Evolutionary conservation across 2,329 filamentous ascomycete species (phyloP), one percentile per base, ranked within the genome.

Genomic region (Colletotrichum sp.): DNA sequence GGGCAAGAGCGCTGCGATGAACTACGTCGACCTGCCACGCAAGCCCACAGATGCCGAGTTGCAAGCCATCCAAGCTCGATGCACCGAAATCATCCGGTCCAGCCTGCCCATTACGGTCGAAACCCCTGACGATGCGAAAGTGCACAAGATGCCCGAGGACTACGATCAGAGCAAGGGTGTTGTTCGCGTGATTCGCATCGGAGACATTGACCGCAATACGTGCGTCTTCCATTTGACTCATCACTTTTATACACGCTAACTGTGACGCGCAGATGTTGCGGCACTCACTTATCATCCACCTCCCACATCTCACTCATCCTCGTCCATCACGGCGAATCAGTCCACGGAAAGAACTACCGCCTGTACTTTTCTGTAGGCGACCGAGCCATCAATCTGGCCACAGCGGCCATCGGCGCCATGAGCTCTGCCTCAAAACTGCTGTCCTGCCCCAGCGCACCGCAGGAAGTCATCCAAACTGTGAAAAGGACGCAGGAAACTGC

Each of bases 261-360:
- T 6, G 34, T 15, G 1, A 3, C 2, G 0, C 1, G 36, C 5
- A 82, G 82, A 12, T 83, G 82, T 61, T 83, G 82, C 5, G 82
- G 82, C 5, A 83, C 82, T 5, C 82, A 83, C 18, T 76, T 83
- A 0, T 76, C 79, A 0, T 80, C 82, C 55, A 83, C 82, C 3
- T 83, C 82, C 0, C 82, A 83, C 60, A 79, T 83, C 8, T 77
- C 78, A 1, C 81, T 83, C 15, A 78, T 83, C 16, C 71, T 83
- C 0, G 71, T 83, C 4, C 80, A 80, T 3, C 77, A 79, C 10
- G 80, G 79, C 2, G 80, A 83, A 13, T 77, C 80, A 1, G 80
- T 83, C 1, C 82, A 82, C 5, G 80, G 80, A 0, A 83, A 80
- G n/a, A 82, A 82, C 64, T 82, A 78, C 3, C 81, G 82, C 1